These are phyloP conservation scores for Neoconidiobolus thromboides DNA, from an alignment of 371 early-diverging fungal genomes.

Conservation along the genomic window DNA sequence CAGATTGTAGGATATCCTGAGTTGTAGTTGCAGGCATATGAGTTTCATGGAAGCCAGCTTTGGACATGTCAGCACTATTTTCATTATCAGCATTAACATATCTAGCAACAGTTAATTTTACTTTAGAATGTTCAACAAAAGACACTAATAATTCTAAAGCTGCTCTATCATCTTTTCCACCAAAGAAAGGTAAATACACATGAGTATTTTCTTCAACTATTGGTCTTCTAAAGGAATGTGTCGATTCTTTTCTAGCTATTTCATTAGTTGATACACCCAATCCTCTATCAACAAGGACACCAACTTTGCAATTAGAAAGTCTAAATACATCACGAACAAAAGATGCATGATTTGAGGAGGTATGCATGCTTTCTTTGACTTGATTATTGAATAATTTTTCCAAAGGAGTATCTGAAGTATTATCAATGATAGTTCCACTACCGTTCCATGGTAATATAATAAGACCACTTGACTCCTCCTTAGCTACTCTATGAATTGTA, in stretches of 20 bases:
- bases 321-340: constrained; percentile 23
- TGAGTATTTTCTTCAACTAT: not conserved
- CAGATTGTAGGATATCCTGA: not conserved
- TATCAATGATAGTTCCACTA: constrained; percentile 7
- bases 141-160: constrained; percentile 17
- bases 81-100: constrained; percentile 5
- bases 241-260: not conserved
- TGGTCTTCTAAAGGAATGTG: not conserved
- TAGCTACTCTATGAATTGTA: constrained; percentile 20
- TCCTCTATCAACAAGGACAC: constrained; percentile 53
- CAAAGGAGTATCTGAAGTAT: not conserved
- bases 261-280: constrained; percentile 18
- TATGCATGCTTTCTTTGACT: constrained; percentile 7
- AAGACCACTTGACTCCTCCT: constrained; percentile 14
- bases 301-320: constrained; percentile 19
- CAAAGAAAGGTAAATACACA: constrained; percentile 30
- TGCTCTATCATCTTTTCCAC: constrained; percentile 37
- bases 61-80: constrained; percentile 9
- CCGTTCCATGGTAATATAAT: constrained; percentile 24
- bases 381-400: not conserved
- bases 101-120: constrained; percentile 1
- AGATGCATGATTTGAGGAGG: constrained; percentile 19
- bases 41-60: not conserved
- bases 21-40: not conserved
- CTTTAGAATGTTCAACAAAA: constrained; percentile 15